These are phyloP conservation scores for Oxytropis ochrocephala DNA, from an alignment of 306 rosid genomes.

Conservation along the genomic window DNA sequence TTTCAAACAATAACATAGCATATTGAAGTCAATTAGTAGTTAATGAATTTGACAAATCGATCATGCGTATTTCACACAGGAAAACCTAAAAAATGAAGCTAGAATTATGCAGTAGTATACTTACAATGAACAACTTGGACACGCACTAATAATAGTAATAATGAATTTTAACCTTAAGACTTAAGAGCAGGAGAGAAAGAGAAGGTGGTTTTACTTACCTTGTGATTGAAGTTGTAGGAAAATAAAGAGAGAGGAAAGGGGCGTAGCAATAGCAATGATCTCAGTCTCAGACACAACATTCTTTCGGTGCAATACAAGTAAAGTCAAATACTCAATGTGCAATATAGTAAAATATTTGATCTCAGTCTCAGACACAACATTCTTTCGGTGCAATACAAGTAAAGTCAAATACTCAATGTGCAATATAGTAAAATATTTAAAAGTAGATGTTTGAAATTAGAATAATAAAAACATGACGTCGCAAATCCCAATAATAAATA, in stretches of 20 bases:
- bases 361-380: neutral
- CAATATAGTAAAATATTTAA: no score
- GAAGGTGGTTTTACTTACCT: neutral
- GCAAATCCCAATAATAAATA: no score
- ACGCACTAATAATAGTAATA: neutral
- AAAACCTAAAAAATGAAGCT: neutral
- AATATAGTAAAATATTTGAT: no score
- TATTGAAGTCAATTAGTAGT: neutral
- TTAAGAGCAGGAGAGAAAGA: neutral
- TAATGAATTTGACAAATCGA: neutral
- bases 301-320: neutral
- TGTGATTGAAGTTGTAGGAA: constrained; percentile 1
- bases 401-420: neutral
- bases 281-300: neutral
- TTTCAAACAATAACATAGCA: neutral
- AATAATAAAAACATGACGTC: no score
- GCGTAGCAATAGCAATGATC: neutral
- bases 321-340: neutral
- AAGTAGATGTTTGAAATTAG: no score
- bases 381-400: neutral
- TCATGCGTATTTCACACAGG: neutral
- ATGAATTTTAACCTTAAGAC: neutral
- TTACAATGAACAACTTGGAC: neutral
- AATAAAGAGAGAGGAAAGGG: neutral
- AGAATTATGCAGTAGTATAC: neutral